phyloP scores from a whole-genome alignment of 106 monocot species.

The Cymbidium sinense region DNA sequence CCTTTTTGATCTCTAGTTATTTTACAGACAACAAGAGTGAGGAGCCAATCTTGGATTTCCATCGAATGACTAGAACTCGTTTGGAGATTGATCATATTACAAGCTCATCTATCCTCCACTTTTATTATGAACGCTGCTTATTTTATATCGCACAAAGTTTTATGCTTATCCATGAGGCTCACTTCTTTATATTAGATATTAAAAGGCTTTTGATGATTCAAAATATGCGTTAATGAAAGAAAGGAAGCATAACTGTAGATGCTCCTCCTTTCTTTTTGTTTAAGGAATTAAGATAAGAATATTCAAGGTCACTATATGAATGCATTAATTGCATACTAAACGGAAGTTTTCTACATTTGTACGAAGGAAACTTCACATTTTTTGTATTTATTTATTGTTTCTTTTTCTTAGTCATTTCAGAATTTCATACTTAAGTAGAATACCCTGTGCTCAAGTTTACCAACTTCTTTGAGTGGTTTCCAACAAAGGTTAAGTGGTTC shows the following conservation, averaged over 20 bases:
- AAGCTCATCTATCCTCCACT: slow-evolving; percentile 23
- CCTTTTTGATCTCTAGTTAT: slow-evolving; percentile 55
- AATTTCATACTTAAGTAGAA: too few species aligned
- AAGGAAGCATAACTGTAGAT: too few species aligned
- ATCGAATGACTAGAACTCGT: slow-evolving; percentile 24
- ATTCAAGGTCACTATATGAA: too few species aligned
- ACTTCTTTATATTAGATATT: background rate
- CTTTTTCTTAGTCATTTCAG: background rate
- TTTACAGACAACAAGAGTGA: slow-evolving; percentile 27
- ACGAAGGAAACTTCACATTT: background rate
- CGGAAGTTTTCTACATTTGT: background rate
- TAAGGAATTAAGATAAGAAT: too few species aligned
- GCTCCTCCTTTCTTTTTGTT: background rate
- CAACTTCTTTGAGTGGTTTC: background rate
- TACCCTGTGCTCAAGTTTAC: too few species aligned
- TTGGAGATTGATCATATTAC: slow-evolving; percentile 25
- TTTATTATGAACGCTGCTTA: background rate
- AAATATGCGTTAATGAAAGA: background rate
- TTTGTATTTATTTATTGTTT: background rate
- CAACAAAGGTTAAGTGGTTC: background rate
- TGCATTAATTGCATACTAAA: too few species aligned
- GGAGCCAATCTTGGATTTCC: slow-evolving; percentile 39
- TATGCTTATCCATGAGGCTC: background rate
- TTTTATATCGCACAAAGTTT: background rate
- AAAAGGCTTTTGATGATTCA: background rate